Evolutionary conservation across 148 eudicot genomes (phyloP), one percentile per base, ranked within the genome.

Genomic region (Cornus controversa): DNA sequence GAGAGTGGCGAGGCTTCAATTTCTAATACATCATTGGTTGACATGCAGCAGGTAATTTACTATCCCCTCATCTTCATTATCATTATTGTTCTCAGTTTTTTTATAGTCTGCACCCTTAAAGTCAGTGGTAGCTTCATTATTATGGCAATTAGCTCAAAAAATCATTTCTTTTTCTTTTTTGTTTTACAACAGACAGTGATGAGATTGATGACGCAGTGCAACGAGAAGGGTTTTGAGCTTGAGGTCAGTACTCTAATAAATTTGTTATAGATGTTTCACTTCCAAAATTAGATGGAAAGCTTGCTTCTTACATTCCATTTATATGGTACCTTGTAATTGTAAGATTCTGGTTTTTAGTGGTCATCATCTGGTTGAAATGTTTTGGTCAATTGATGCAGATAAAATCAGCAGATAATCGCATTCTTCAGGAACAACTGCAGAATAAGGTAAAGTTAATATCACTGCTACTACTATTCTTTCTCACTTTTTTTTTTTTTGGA

Each of bases 361-460:
- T 11, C 18, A 63, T 62, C 13, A 4, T 70, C 45, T 42, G 13
- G 11, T 45, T 29, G 14, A 40, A 67, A 15, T 28, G 7, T 72
- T 54, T 69, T 67, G 45, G 37, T 29, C 47, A 42, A 63, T 23
- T 71, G 37, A 71, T 86, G 84, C 90, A 96, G 99, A 87, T 96
- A 37, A 93, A 85, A 85, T 75, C 94, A 70, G 99, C 99, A 53
- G 99, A 96, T 77, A 96, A 96, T 72, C 91, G 97, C 53, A 84
- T 96, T 64, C 98, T 96, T 67, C 97, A 93, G 75, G 99, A 96
- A 84, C 98, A 96, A 80, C 88, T 96, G 79, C 90, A 92, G 77
- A 88, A 88, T 70, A 93, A 96, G 99, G 99, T 96, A 29, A 71
- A 66, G 31, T 58, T 69, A 23, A 7, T 42, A 57, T 34, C 28